Base-by-base conservation (phyloP, 495 filamentous ascomycete species). In the Penicillium verhagenii region DNA sequence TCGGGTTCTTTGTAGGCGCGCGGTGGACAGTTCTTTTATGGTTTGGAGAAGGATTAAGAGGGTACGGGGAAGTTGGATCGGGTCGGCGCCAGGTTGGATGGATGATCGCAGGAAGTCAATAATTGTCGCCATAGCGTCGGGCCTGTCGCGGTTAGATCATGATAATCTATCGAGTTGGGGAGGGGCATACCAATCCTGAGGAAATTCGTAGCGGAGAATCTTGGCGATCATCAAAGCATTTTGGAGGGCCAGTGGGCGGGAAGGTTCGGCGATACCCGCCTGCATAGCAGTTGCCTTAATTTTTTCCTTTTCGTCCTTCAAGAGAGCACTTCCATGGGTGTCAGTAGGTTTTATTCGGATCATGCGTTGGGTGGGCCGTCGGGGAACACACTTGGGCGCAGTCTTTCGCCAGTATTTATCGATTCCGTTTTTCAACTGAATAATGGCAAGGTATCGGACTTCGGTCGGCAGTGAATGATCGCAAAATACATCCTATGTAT, bases 401-500 rank as follows among this genome's bases (percentile, higher is more conserved):
- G 82, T 85, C 62, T 84, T 87, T 37, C 94, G 82, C 94, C 94
- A 98, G 68, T 90, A 91, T 67, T 88, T 91, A 61, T 97, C 93
- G 63, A 96, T 90, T 23, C 91, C 94, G 68, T 97, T 96, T 67
- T 97, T 97, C 50, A 98, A 75, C 64, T 95, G 89, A 55, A 96
- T 97, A 47, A 96, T 85, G 16, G 91, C 85, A n/a, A 96, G 81
- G 66, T 94, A 90, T 47, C 94, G 87, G 38, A 90, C 79, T 59
- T 92, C 86, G 13, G 78, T 62, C 10, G 91, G 89, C 1, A 92
- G 74, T 5, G 80, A 80, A 39, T 84, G 83, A 70, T 96, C 88
- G 43, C 96, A 72, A 65, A 90, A 96, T 6, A 87, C 80, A 51
- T 86, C 82, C 87, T 95, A 56, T 35, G 6, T 24, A 43, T 14